Percentiles rank a stretch among this genome's conserved stretches.
These are phyloP conservation scores for Chaetomium strumarium DNA, from an alignment of 2,329 filamentous ascomycete species.

Conservation along the genomic window DNA sequence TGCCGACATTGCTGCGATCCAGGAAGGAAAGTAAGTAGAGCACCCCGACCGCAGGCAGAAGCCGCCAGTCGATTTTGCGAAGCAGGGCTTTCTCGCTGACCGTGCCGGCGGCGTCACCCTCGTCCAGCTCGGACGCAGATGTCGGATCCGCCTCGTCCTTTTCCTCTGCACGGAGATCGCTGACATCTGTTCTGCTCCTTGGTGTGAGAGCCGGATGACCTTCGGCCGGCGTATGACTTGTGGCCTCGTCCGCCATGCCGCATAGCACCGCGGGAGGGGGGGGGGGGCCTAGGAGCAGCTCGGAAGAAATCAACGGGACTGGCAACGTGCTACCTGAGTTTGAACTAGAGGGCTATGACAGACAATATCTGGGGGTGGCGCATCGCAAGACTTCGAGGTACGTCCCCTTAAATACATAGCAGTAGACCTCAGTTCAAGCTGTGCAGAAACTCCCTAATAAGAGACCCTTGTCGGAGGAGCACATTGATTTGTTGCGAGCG, in stretches of 20 bases:
- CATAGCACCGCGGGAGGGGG: no score
- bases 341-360: no score
- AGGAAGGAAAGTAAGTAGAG: constrained; percentile 53
- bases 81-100: constrained; percentile 54
- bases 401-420: no score
- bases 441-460: no score
- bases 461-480: no score
- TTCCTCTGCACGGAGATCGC: neutral
- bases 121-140: constrained; percentile 17
- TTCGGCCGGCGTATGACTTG: neutral
- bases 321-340: no score
- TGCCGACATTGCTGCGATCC: constrained; percentile 55
- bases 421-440: no score
- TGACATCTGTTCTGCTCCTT: neutral
- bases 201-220: neutral
- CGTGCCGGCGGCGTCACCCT: constrained; percentile 5
- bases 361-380: no score
- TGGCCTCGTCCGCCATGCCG: neutral
- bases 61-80: constrained; percentile 47
- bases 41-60: constrained; percentile 49
- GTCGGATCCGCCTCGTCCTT: constrained; percentile 11
- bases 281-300: no score
- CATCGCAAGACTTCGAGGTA: no score
- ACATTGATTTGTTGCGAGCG: no score
- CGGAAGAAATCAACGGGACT: no score